These are phyloP conservation scores for Schizonepeta tenuifolia DNA, from an alignment of 257 asterid species.

Conservation along the genomic window DNA sequence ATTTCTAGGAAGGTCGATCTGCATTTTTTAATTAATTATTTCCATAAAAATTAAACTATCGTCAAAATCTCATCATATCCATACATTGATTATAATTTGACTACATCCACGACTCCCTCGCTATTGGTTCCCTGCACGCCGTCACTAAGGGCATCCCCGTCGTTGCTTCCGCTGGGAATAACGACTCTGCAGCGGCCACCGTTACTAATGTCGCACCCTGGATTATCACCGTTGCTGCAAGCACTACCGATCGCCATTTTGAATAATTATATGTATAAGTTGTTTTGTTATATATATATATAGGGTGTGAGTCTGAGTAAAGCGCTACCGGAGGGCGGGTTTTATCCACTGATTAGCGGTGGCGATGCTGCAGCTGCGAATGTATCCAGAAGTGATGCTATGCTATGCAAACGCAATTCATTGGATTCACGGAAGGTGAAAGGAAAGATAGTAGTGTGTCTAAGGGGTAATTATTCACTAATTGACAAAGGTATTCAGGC, in stretches of 20 bases:
- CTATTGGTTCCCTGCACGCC: slow-evolving; percentile 69
- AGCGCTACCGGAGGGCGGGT: slow-evolving; percentile 34
- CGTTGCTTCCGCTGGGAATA: slow-evolving; percentile 65
- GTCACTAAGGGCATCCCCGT: slow-evolving; percentile 53
- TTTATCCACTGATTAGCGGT: slow-evolving; percentile 48
- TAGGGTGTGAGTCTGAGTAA: slow-evolving; percentile 51
- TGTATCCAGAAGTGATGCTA: slow-evolving; percentile 39
- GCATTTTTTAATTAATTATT: background rate
- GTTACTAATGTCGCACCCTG: slow-evolving; percentile 72
- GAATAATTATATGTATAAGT: no score
- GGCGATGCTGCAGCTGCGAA: slow-evolving; percentile 41
- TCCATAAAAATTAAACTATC: background rate
- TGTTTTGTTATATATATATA: no score
- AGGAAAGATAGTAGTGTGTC: slow-evolving; percentile 67
- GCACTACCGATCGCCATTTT: slow-evolving; percentile 55
- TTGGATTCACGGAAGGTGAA: slow-evolving; percentile 52
- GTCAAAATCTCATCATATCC: no score
- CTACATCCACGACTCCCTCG: slow-evolving; percentile 45
- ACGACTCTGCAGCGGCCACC: slow-evolving; percentile 39
- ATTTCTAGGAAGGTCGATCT: slow-evolving; percentile 70
- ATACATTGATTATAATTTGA: no score
- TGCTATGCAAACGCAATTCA: slow-evolving; percentile 40
- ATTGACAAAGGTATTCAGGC: slow-evolving; percentile 49
- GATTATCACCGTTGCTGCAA: slow-evolving; percentile 75
- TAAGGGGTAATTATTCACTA: slow-evolving; percentile 44